These are phyloP conservation scores for Coemansia biformis DNA, from an alignment of 192 early-diverging fungal genomes.

Conservation along the genomic window DNA sequence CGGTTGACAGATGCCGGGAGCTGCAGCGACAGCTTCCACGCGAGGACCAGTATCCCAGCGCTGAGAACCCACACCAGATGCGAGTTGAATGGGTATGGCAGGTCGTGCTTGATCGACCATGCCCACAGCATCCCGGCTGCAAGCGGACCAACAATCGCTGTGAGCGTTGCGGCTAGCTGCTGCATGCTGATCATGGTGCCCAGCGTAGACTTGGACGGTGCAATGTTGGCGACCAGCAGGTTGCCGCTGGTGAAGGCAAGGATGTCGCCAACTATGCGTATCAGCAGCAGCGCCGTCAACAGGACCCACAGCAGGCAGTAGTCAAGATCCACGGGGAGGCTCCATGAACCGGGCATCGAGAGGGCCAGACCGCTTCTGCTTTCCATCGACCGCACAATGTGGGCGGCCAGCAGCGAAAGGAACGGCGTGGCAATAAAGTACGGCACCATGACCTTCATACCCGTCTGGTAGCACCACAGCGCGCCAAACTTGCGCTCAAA, in stretches of 20 bases:
- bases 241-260: constrained; percentile 31
- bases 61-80: constrained; percentile 37
- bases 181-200: constrained; percentile 37
- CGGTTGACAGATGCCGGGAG: constrained; percentile 31
- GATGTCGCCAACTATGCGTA: constrained; percentile 12
- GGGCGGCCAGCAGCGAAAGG: constrained; percentile 11
- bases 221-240: constrained; percentile 35
- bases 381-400: not conserved
- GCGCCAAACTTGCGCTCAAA: constrained; percentile 45
- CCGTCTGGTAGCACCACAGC: constrained; percentile 40
- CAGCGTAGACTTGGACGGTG: constrained; percentile 20
- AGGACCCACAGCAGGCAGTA: constrained; percentile 14
- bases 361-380: too few species aligned
- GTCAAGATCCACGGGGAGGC: too few species aligned
- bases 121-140: constrained; percentile 19
- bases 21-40: constrained; percentile 4
- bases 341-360: too few species aligned
- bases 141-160: constrained; percentile 22
- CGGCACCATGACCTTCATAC: constrained; percentile 13
- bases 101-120: constrained; percentile 30
- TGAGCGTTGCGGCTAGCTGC: constrained; percentile 23
- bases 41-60: constrained; percentile 3
- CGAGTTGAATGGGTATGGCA: constrained; percentile 32
- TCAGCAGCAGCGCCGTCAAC: constrained; percentile 8
- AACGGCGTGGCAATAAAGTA: constrained; percentile 11